Evolutionary conservation across 1,284 basidiomycete species (phyloP), one percentile per base, ranked within the genome.

Genomic region (Ustilago trichophora): DNA sequence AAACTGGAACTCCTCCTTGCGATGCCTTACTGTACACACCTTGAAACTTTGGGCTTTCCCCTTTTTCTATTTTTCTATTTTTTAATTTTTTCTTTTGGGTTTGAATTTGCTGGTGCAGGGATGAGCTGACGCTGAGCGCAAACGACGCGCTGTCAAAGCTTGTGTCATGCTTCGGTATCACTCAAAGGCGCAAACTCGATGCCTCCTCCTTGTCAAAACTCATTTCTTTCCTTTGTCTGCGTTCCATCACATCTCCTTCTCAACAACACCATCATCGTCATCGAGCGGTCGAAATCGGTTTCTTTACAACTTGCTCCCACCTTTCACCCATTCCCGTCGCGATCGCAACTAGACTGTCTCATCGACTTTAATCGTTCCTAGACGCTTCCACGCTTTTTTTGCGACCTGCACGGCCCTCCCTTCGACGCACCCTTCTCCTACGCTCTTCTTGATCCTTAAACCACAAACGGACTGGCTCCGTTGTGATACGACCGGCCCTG

Each of bases 401-500:
- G n/a, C n/a, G n/a, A 12, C 33, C 21, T 10, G 15, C n/a, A 41
- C 38, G 38, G 25, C 24, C 38, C 15, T 15, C n/a, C n/a, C 5
- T n/a, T 11, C 22, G 6, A 7, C 19, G n/a, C 15, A 10, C 33
- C 7, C 13, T 13, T 37, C 24, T 31, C n/a, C 32, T 36, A 25
- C 16, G 16, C 26, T 26, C 3, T 19, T 21, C 13, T 6, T 11
- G 15, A 6, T 19, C 15, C 11, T 13, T n/a, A 13, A 12, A 13
- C n/a, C 43, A 40, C 35, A 46, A 19, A 33, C 35, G 51, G 35
- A 36, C 51, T 41, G 51, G 51, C 26, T 54, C 51, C 35, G 46
- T 40, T 46, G 51, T 54, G 43, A 54, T 29, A 9, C 32, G 22
- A 27, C 35, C 13, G 33, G 9, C 4, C 9, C 13, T 18, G 8